Base-by-base conservation (phyloP, 306 rosid genomes). In the Elaeagnus macrophylla region DNA sequence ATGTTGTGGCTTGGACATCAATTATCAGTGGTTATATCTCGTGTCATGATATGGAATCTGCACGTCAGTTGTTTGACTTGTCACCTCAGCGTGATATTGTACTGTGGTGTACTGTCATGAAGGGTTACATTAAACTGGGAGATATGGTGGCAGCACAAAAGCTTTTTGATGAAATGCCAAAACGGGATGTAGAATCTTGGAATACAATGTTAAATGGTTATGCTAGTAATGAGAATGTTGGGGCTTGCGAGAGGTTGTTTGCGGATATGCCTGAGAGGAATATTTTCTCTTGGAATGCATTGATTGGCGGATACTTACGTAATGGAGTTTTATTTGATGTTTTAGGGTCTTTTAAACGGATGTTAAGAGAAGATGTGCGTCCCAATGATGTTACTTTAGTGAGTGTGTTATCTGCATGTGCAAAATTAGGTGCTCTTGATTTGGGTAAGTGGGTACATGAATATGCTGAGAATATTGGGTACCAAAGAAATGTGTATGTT, bases 361-460 rank as follows among this genome's bases (percentile, higher is more conserved):
- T 88, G 94, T 66, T 84, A 65, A 53, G 52, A 7, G 85, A 76
- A 49, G 48, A 44, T 10, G 73, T 80, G 49, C 59, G 75, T 67
- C 96, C 96, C 42, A 88, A 84, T 39, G 82, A 88, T 66, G 84
- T 77, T 61, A 82, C 91, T 3, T 62, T 88, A 57, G 85, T 79
- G 9, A 75, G 60, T 0, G 86, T 78, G 48, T 25, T 88, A 49
- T 77, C 91, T 1, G 72, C 86, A 0, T 84, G 96, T 72, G 81
- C 91, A 39, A 85, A 88, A 65, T 57, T 88, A 58, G 91, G 96
- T 54, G 84, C 87, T 42, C 90, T 84, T 76, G 94, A 82, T 67
- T 69, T 84, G 67, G 88, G 94, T 19, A 70, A 53, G 66, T 75
- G 80, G 79, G 57, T 66, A 35, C 79, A 81, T 62, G 56, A 59